Percentiles rank a stretch among this genome's conserved stretches.
These are phyloP conservation scores for Gliomastix tumulicola DNA, from an alignment of 2,329 filamentous ascomycete genomes.

Conservation along the genomic window DNA sequence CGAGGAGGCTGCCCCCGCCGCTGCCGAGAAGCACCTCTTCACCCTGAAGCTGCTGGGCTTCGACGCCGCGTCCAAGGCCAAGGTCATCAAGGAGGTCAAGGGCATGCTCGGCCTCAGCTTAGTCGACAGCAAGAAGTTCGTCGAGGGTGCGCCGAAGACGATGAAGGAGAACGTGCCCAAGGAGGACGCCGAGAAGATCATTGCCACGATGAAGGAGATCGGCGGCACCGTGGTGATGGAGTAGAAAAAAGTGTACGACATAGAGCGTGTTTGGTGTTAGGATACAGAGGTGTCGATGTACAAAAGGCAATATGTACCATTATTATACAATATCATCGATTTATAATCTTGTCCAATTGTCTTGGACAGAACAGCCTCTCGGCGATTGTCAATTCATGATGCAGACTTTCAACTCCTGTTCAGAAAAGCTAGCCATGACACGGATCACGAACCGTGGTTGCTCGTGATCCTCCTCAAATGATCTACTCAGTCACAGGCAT, in stretches of 20 bases:
- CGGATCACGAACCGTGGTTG: no score
- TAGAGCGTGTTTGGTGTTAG: no score
- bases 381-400: no score
- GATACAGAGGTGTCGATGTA: conserved; percentile 4
- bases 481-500: no score
- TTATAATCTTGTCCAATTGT: no score
- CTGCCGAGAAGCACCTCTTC: conserved; percentile 96
- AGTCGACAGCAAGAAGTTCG: conserved; percentile 99
- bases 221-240: conserved; percentile 90
- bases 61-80: conserved; percentile 85
- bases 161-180: conserved; percentile 99
- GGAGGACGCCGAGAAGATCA: conserved; percentile 98
- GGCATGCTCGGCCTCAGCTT: conserved; percentile 86
- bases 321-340: conserved; percentile 3
- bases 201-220: conserved; percentile 87
- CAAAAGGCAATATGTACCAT: conserved; percentile 4
- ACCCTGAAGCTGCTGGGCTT: conserved; percentile 90
- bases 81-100: conserved; percentile 99
- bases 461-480: no score
- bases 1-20: conserved; percentile 79
- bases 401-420: no score
- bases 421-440: no score
- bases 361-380: no score
- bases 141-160: conserved; percentile 94
- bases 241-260: no score